A percentile compares a stretch with the other conserved stretches of the same genome.
Conservation (phyloP, 2,329 filamentous ascomycete genomes). For the Colletotrichum acutatum region DNA sequence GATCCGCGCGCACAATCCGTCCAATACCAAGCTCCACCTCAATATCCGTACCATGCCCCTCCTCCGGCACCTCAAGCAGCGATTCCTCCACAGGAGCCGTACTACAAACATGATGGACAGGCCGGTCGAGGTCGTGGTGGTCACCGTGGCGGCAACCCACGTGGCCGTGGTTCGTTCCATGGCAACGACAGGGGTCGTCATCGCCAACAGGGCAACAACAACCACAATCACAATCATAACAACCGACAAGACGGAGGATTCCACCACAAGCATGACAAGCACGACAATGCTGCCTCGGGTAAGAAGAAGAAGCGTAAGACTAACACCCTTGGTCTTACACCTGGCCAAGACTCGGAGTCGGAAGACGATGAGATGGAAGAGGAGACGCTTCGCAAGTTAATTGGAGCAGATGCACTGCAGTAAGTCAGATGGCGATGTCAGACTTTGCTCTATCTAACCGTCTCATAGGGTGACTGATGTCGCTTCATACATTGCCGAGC, state of each 20-base stretch:
- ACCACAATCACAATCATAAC: conserved; percentile 35
- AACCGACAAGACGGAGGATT: conserved; percentile 40
- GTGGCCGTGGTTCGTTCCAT: conserved; percentile 27
- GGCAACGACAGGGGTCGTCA: conserved; percentile 52
- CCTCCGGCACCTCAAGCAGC: conserved; percentile 50
- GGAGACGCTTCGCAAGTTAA: conserved; percentile 68
- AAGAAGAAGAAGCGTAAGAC: conserved; percentile 80
- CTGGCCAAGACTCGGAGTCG: conserved; percentile 70
- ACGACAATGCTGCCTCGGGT: conserved; percentile 57
- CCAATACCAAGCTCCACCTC: conserved; percentile 41
- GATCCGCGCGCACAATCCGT: conserved; percentile 50
- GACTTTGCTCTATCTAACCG: not conserved
- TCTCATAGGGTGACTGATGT: conserved; percentile 72
- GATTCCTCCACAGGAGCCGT: conserved; percentile 47
- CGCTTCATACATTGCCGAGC: conserved; percentile 82
- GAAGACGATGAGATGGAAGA: conserved; percentile 79
- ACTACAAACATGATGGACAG: conserved; percentile 44
- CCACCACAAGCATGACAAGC: conserved; percentile 35
- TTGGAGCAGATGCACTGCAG: conserved; percentile 66
- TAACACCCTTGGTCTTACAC: conserved; percentile 78
- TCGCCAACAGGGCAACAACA: conserved; percentile 40
- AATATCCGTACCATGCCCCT: conserved; percentile 51
- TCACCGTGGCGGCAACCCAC: conserved; percentile 45
- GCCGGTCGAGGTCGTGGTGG: conserved; percentile 45
- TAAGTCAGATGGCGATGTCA: conserved; percentile 48